phyloP scores from a whole-genome alignment of 2,329 filamentous ascomycete genomes.

The Cladosporium sp. region DNA sequence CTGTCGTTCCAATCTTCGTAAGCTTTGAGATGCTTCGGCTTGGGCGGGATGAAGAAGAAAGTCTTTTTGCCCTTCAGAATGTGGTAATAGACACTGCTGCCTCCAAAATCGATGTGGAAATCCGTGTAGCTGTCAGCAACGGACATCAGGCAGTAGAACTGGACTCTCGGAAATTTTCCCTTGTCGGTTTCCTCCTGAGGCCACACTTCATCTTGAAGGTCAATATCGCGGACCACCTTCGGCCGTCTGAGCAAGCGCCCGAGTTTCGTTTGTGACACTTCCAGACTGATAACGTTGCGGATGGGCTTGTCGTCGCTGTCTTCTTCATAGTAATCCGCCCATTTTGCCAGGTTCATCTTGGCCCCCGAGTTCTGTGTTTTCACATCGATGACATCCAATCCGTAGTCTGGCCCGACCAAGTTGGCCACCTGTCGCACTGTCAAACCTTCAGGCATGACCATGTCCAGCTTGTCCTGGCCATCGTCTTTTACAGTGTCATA shows the following conservation, averaged over 20 bases:
- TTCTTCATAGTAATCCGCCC: conserved; percentile 63
- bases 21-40: conserved; percentile 61
- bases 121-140: conserved; percentile 66
- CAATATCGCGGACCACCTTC: conserved; percentile 59
- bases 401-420: conserved; percentile 56
- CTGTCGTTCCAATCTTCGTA: conserved; percentile 67
- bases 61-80: conserved; percentile 63
- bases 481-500: conserved; percentile 49
- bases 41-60: conserved; percentile 66
- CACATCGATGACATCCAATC: conserved; percentile 62
- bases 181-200: conserved; percentile 47
- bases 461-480: conserved; percentile 59
- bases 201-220: conserved; percentile 52
- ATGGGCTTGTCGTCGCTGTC: conserved; percentile 54
- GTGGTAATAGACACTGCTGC: conserved; percentile 65
- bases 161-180: conserved; percentile 56
- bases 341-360: conserved; percentile 59
- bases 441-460: conserved; percentile 60
- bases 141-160: conserved; percentile 66
- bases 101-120: conserved; percentile 67
- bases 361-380: conserved; percentile 59
- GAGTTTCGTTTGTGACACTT: conserved; percentile 58
- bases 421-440: conserved; percentile 59
- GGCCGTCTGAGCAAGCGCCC: conserved; percentile 58
- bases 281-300: conserved; percentile 63